Percentiles rank a stretch among this genome's conserved stretches.
Conservation (phyloP, 495 filamentous ascomycete genomes). For the Pseudoneurospora amorphoporcata region DNA sequence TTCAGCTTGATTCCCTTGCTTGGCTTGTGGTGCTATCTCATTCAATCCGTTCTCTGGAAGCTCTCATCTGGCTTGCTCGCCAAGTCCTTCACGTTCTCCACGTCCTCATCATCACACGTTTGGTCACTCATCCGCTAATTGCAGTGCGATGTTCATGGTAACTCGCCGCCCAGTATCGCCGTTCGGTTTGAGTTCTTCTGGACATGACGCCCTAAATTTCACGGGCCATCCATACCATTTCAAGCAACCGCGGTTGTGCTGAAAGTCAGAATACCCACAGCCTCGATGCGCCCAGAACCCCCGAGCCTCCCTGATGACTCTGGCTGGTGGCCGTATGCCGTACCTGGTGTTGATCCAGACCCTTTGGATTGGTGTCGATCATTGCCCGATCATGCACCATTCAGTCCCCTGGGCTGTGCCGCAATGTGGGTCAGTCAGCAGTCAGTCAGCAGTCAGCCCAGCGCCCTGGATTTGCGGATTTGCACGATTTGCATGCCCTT, state of each 20-base stretch:
- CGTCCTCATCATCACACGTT: neutral
- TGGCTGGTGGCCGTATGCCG: neutral
- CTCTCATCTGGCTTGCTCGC: no score
- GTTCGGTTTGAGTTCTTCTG: neutral
- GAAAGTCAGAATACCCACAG: neutral
- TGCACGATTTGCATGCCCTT: neutral
- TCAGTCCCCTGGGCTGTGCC: neutral
- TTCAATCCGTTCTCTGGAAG: no score
- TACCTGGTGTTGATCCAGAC: neutral
- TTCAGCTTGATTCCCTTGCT: no score
- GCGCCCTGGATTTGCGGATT: neutral
- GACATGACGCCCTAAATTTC: neutral
- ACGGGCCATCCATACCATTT: neutral
- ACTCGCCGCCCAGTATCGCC: neutral
- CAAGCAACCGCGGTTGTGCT: neutral
- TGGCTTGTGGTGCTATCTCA: no score
- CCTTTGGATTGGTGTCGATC: neutral
- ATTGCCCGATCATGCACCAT: neutral
- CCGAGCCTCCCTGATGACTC: neutral
- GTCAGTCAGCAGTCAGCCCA: no score
- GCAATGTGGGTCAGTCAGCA: neutral
- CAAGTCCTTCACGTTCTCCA: no score
- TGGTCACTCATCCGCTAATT: neutral
- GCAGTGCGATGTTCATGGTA: neutral
- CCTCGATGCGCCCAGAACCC: neutral